Percentiles rank a stretch among this genome's conserved stretches.
Evolutionary conservation across 805 yeast genomes (phyloP).

Genomic region (Novakomyces olei): DNA sequence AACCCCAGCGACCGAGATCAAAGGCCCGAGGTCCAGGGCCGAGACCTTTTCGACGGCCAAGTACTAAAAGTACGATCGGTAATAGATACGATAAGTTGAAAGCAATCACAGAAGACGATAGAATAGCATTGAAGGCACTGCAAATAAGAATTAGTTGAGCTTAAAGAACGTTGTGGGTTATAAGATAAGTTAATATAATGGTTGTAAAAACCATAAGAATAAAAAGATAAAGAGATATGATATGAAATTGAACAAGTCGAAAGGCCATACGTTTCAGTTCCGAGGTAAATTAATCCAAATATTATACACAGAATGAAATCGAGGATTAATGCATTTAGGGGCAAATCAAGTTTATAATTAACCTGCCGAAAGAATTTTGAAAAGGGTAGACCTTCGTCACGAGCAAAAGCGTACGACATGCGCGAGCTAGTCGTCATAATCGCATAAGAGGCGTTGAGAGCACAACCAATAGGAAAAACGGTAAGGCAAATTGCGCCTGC

Average conservation of each 20-base stretch:
- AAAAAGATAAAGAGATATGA: too few species aligned
- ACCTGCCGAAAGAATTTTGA: constrained; percentile 31
- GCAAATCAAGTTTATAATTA: constrained; percentile 32
- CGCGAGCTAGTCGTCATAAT: constrained; percentile 26
- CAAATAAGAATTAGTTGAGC: too few species aligned
- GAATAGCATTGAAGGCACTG: constrained; percentile 10
- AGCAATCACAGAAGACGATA: constrained; percentile 11
- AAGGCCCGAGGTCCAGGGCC: too few species aligned
- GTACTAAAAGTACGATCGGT: constrained; percentile 8
- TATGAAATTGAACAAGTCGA: too few species aligned
- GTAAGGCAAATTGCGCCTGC: constrained; percentile 11
- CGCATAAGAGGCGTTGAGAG: constrained; percentile 8
- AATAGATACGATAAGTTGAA: constrained; percentile 11
- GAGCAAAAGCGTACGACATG: constrained; percentile 42
- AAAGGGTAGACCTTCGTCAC: constrained; percentile 45
- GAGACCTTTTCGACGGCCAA: constrained; percentile 8
- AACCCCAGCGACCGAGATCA: too few species aligned
- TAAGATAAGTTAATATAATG: too few species aligned
- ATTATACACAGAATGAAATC: constrained; percentile 8
- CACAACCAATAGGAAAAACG: constrained; percentile 8
- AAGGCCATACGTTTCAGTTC: too few species aligned
- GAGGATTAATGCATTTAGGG: constrained; percentile 28
- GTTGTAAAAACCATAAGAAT: too few species aligned
- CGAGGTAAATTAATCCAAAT: constrained; percentile 11
- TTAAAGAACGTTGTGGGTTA: too few species aligned